Evolutionary conservation across 805 yeast species (phyloP).

Genomic region (Wickerhamia fluorescens): DNA sequence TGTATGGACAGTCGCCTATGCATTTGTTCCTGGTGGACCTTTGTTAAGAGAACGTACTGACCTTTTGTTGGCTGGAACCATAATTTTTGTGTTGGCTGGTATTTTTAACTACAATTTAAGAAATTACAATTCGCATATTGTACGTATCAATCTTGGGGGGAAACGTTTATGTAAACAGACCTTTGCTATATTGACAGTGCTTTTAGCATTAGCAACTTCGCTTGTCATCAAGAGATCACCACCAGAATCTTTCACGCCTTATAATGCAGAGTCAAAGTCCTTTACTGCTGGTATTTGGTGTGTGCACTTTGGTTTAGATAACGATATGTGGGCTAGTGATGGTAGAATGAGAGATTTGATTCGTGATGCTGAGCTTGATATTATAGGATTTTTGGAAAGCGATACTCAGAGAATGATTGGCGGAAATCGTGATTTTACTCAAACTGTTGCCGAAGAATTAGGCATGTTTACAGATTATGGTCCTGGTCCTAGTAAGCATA

Average conservation of each 20-base stretch:
- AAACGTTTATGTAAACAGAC: constrained; percentile 15
- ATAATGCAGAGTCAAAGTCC: constrained; percentile 44
- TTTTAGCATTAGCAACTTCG: constrained; percentile 48
- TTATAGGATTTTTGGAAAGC: constrained; percentile 83
- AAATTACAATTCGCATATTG: constrained; percentile 13
- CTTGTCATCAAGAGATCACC: constrained; percentile 51
- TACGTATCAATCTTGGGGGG: constrained; percentile 13
- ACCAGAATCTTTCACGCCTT: constrained; percentile 58
- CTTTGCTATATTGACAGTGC: constrained; percentile 30
- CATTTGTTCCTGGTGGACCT: constrained; percentile 95
- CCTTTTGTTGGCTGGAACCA: constrained; percentile 54
- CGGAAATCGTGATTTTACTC: constrained; percentile 94
- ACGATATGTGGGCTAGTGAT: constrained; percentile 97
- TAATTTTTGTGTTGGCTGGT: constrained; percentile 47
- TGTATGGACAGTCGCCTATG: constrained; percentile 97
- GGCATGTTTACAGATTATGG: constrained; percentile 96
- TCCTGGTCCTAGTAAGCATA: constrained; percentile 96
- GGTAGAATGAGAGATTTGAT: constrained; percentile 80
- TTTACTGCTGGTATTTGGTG: constrained; percentile 98
- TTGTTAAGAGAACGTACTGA: constrained; percentile 84
- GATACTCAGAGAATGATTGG: constrained; percentile 92
- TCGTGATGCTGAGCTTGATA: constrained; percentile 81
- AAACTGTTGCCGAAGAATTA: constrained; percentile 82
- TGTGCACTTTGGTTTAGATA: constrained; percentile 93
- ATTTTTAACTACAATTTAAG: constrained; percentile 32